phyloP scores from a whole-genome alignment of 2,329 filamentous ascomycete genomes.

The Sclerotinia sclerotiorum region DNA sequence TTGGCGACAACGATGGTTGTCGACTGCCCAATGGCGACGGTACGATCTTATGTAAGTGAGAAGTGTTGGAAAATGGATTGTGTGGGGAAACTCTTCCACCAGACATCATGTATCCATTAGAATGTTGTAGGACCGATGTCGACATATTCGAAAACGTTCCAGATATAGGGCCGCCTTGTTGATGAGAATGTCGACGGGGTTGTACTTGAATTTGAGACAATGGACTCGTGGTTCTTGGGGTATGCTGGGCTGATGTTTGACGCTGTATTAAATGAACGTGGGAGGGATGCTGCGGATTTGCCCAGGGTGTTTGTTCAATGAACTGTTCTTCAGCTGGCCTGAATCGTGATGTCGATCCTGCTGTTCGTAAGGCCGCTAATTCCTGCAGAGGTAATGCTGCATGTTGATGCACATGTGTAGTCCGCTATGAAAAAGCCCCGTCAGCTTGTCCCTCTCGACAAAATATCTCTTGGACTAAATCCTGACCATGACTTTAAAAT shows the following conservation, averaged over 20 bases:
- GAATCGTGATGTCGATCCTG: constrained; percentile 38
- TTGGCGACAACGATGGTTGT: constrained; percentile 39
- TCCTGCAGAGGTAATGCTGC: constrained; percentile 38
- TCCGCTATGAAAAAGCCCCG: constrained; percentile 31
- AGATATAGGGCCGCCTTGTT: constrained; percentile 36
- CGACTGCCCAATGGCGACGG: constrained; percentile 40
- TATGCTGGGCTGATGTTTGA: constrained; percentile 44
- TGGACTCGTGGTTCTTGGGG: constrained; percentile 42
- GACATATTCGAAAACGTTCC: constrained; percentile 39
- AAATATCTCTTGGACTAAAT: neutral
- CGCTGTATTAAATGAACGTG: constrained; percentile 50
- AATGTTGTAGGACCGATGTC: constrained; percentile 33
- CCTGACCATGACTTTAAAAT: constrained; percentile 10
- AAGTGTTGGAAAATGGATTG: constrained; percentile 38
- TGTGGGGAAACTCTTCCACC: constrained; percentile 38
- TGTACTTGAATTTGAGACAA: constrained; percentile 39
- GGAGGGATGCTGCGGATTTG: constrained; percentile 78
- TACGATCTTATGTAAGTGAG: constrained; percentile 35
- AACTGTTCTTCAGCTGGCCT: constrained; percentile 80
- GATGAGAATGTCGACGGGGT: constrained; percentile 44
- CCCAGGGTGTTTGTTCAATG: constrained; percentile 87
- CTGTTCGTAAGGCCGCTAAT: constrained; percentile 38
- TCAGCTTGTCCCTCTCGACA: constrained; percentile 27
- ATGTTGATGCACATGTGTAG: constrained; percentile 34
- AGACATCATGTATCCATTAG: constrained; percentile 33